Evolutionary conservation across 441 rosid genomes (phyloP), one percentile per base, ranked within the genome.

Genomic region (Mallotus repandus): DNA sequence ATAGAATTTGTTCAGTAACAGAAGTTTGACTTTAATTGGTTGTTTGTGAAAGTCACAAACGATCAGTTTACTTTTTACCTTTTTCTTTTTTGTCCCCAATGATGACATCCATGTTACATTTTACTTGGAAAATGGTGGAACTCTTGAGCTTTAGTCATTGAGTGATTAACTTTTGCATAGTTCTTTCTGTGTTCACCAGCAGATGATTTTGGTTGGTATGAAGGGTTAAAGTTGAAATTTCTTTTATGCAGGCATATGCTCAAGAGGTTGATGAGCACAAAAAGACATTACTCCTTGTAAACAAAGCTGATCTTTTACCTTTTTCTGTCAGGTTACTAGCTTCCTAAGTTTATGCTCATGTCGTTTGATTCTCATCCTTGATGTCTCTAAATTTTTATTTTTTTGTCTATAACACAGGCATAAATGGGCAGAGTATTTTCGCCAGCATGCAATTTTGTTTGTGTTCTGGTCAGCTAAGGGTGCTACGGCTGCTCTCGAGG

Each of bases 391-490:
- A 58, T 3, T 68, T 66, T 71, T 65, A 46, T 48, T 69, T 54
- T 54, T 4, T 52, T 54, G 46, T 38, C 63, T 66, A 65, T 59
- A 57, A 68, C 19, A n/a, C 88, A 92, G 99, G 88, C 86, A 81
- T 78, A 92, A 81, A 77, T 94, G 98, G 99, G 97, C 92, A 0
- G 77, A 84, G 57, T 94, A 84, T 80, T 94, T 94, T 76, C 66
- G 21, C 59, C 80, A 66, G 49, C 84, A 86, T 64, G 80, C 76
- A 11, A 91, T 91, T 77, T 81, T 92, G 21, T 92, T 80, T 57
- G 70, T 92, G n/a, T 94, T 92, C 85, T 94, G 98, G 97, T 92
- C 99, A 61, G 98, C 99, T 32, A 94, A 91, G 88, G 97, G 92
- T 78, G 94, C 97, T 74, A 75, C 91, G 58, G 93, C 92, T 76